Conservation (phyloP, 805 yeast species). For the Sungouiozyma ichnusensis region DNA sequence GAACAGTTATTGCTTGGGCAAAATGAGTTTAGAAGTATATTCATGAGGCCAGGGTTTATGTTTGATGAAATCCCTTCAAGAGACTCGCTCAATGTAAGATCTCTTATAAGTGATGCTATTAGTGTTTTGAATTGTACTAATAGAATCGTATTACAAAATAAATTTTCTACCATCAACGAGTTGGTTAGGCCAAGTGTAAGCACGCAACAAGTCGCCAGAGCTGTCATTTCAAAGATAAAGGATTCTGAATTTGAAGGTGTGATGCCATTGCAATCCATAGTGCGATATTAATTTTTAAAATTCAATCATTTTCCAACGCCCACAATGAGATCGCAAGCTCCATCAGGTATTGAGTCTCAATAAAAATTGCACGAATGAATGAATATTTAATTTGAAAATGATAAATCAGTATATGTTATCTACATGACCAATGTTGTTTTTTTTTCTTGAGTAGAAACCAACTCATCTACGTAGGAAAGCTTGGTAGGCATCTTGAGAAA, state of each 20-base stretch:
- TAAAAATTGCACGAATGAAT: too few relatives aligned
- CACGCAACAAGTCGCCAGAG: slow-evolving; percentile 57
- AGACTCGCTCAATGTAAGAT: slow-evolving; percentile 18
- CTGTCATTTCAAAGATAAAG: slow-evolving; percentile 43
- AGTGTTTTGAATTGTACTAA: slow-evolving; percentile 36
- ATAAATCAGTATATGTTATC: too few relatives aligned
- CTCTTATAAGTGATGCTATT: slow-evolving; percentile 20
- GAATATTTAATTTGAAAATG: too few relatives aligned
- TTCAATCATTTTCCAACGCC: too few relatives aligned
- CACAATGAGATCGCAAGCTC: too few relatives aligned
- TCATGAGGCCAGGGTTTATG: slow-evolving; percentile 79
- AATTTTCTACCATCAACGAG: slow-evolving; percentile 33
- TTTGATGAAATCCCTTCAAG: slow-evolving; percentile 38
- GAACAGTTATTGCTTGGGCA: slow-evolving; percentile 36
- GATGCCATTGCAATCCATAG: slow-evolving; percentile 36
- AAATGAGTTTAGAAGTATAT: slow-evolving; percentile 43
- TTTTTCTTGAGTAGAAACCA: background rate
- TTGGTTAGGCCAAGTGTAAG: slow-evolving; percentile 52
- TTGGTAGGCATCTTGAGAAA: slow-evolving; percentile 81
- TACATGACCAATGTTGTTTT: too few relatives aligned
- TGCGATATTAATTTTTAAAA: background rate
- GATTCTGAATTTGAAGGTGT: slow-evolving; percentile 46
- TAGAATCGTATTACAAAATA: slow-evolving; percentile 31
- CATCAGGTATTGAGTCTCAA: too few relatives aligned
- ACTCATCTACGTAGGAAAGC: slow-evolving; percentile 46